These are phyloP conservation scores for Sugiyamaella neomexicana DNA, from an alignment of 1,139 yeast genomes.

Conservation along the genomic window DNA sequence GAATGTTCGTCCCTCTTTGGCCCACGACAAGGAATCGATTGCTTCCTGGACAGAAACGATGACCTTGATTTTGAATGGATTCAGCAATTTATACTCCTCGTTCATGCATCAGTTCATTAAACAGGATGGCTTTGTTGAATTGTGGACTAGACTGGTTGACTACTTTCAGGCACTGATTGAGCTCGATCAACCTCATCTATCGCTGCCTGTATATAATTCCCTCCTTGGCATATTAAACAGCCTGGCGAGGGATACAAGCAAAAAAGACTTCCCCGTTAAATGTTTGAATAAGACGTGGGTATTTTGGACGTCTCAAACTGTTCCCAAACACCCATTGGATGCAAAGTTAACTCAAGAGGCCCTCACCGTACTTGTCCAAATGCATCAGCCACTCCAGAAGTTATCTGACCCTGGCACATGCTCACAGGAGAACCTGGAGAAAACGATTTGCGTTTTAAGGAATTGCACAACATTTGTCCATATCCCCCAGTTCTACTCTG, in stretches of 20 bases:
- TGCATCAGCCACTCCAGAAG: slow-evolving; percentile 31
- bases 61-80: slow-evolving; percentile 57
- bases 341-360: slow-evolving; percentile 36
- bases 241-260: slow-evolving; percentile 29
- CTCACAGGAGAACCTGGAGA: slow-evolving; percentile 23
- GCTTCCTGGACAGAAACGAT: slow-evolving; percentile 57
- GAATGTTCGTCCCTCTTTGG: slow-evolving; percentile 32
- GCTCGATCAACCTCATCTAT: slow-evolving; percentile 50
- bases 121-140: slow-evolving; percentile 32
- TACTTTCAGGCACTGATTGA: slow-evolving; percentile 48
- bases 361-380: slow-evolving; percentile 33
- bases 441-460: slow-evolving; percentile 27
- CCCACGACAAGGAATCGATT: neutral
- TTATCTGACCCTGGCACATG: slow-evolving; percentile 22
- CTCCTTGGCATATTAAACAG: slow-evolving; percentile 49
- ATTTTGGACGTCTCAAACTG: slow-evolving; percentile 61
- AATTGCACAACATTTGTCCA: slow-evolving; percentile 32
- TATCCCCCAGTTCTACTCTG: slow-evolving; percentile 38
- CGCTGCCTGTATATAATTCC: slow-evolving; percentile 53
- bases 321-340: slow-evolving; percentile 37
- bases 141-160: slow-evolving; percentile 55
- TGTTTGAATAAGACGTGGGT: slow-evolving; percentile 51
- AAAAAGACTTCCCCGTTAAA: slow-evolving; percentile 36
- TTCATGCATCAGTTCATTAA: slow-evolving; percentile 44
- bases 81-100: slow-evolving; percentile 52